A percentile compares a stretch with the other conserved stretches of the same genome.
Conservation (phyloP, 2,329 filamentous ascomycete genomes). For the Fusarium sp. region DNA sequence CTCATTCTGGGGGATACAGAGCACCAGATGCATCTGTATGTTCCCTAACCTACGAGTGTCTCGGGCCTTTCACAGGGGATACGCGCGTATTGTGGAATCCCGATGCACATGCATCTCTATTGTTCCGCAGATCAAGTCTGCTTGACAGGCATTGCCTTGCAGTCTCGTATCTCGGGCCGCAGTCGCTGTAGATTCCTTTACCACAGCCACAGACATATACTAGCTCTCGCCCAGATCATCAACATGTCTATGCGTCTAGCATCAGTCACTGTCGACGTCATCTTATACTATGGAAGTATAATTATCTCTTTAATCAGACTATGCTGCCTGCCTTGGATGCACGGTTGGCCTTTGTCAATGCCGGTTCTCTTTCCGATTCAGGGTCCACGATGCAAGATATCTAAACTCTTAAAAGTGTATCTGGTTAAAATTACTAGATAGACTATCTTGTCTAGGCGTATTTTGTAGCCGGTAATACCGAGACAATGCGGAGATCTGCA, state of each 20-base stretch:
- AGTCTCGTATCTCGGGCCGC: slow-evolving; percentile 16
- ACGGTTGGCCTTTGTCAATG: not conserved
- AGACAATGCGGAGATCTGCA: not conserved
- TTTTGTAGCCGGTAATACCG: too few relatives aligned
- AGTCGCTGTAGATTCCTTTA: slow-evolving; percentile 7
- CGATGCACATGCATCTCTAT: not conserved
- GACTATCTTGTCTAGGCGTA: not conserved
- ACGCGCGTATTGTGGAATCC: slow-evolving; percentile 2
- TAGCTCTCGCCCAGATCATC: slow-evolving; percentile 16
- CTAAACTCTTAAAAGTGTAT: not conserved
- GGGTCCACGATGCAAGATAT: not conserved
- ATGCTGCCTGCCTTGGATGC: slow-evolving; percentile 16
- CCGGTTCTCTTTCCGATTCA: slow-evolving; percentile 3
- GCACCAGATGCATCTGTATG: too few relatives aligned
- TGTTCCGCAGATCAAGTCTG: not conserved
- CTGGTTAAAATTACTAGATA: too few relatives aligned
- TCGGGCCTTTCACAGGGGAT: slow-evolving; percentile 8
- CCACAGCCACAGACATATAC: not conserved
- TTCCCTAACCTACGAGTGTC: not conserved
- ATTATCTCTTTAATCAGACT: not conserved
- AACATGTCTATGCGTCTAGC: slow-evolving; percentile 10
- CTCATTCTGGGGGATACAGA: not conserved
- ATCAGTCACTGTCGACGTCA: slow-evolving; percentile 15
- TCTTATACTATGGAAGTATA: slow-evolving; percentile 13
- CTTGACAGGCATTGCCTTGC: not conserved